Percentiles rank a stretch among this genome's conserved stretches.
phyloP scores from a whole-genome alignment of 2,329 filamentous ascomycete species.

The Cladosporium cucumerinum region DNA sequence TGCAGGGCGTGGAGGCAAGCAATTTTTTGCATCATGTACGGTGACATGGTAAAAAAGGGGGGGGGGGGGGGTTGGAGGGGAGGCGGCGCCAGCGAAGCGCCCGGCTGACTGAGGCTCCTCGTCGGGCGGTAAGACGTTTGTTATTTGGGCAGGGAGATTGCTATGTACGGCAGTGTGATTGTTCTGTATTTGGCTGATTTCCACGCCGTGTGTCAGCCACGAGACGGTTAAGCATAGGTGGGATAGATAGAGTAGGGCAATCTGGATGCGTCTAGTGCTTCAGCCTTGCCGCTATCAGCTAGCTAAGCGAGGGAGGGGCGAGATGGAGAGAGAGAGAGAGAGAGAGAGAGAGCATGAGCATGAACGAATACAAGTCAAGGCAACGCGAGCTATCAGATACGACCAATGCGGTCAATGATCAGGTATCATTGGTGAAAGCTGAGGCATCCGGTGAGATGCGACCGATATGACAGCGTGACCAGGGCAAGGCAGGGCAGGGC shows the following conservation, averaged over 20 bases:
- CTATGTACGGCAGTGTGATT: not conserved
- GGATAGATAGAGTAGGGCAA: not conserved
- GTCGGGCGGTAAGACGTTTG: not conserved
- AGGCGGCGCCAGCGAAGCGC: constrained; percentile 6
- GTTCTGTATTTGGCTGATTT: not conserved
- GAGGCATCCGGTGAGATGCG: not conserved
- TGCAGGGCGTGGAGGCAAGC: constrained; percentile 3
- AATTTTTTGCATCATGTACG: constrained; percentile 3
- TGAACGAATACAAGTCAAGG: not conserved
- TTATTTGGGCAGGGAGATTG: not conserved
- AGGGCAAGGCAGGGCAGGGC: not conserved
- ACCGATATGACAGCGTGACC: not conserved
- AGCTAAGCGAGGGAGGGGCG: not conserved
- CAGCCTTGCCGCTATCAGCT: not conserved
- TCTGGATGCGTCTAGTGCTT: not conserved
- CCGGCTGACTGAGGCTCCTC: not conserved
- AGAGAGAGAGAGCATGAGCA: not conserved
- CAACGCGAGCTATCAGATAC: not conserved
- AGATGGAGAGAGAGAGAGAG: not conserved
- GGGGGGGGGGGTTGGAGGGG: not conserved
- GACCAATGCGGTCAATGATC: not conserved
- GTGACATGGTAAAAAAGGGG: not conserved
- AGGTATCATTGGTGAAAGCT: not conserved
- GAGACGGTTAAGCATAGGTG: not conserved
- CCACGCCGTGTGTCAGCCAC: not conserved